Conservation (phyloP, 148 eudicot genomes). For the Selenicereus undatus region DNA sequence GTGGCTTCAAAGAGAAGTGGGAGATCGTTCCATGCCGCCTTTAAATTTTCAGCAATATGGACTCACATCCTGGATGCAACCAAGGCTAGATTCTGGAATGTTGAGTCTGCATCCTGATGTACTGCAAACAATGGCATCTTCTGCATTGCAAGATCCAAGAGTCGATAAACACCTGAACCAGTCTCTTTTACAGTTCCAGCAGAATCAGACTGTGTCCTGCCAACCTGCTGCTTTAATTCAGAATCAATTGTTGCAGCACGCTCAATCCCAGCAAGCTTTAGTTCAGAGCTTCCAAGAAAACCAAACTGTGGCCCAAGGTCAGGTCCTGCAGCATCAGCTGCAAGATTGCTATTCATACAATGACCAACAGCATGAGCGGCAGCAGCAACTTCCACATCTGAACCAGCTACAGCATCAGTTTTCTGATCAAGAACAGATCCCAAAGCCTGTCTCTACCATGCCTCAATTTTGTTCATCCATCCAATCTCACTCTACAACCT, state of each 20-base stretch:
- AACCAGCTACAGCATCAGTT: constrained; percentile 39
- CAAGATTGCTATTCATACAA: constrained; percentile 29
- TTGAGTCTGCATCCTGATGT: constrained; percentile 55
- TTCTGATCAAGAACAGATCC: constrained; percentile 37
- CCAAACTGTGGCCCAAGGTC: constrained; percentile 40
- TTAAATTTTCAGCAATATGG: constrained; percentile 75
- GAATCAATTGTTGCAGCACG: constrained; percentile 46
- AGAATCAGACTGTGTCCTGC: constrained; percentile 39
- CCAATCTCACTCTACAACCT: constrained; percentile 43
- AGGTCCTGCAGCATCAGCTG: constrained; percentile 51
- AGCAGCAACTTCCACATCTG: constrained; percentile 30
- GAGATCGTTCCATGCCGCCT: constrained; percentile 44
- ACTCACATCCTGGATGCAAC: constrained; percentile 67
- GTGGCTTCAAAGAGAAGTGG: constrained; percentile 69
- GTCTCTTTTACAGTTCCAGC: constrained; percentile 56
- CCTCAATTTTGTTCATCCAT: constrained; percentile 45
- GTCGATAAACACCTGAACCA: constrained; percentile 50
- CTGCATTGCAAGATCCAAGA: constrained; percentile 59
- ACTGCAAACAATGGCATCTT: constrained; percentile 63
- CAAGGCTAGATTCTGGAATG: constrained; percentile 64
- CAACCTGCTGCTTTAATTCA: constrained; percentile 35
- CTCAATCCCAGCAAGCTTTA: constrained; percentile 44
- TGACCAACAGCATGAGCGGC: constrained; percentile 45
- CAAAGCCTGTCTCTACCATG: constrained; percentile 33
- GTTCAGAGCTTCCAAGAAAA: constrained; percentile 40